Percentiles rank a stretch among this genome's conserved stretches.
Evolutionary conservation across 495 filamentous ascomycete genomes (phyloP).

Genomic region (Margaritispora aquatica): DNA sequence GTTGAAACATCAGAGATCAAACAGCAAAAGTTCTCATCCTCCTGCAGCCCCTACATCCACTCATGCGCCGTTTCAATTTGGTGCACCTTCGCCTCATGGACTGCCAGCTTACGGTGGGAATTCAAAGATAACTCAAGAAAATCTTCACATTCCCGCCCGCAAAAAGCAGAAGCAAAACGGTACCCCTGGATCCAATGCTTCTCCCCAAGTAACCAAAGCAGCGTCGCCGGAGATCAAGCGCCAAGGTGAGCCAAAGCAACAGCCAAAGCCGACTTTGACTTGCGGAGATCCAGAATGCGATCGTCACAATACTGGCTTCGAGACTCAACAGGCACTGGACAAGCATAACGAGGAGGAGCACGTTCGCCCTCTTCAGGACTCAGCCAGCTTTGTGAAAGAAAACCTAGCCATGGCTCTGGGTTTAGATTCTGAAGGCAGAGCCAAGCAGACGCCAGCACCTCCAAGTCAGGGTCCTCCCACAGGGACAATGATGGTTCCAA

Average conservation of each 20-base stretch:
- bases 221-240: slow-evolving; percentile 38
- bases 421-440: slow-evolving; percentile 41
- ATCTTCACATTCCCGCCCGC: slow-evolving; percentile 44
- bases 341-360: slow-evolving; percentile 50
- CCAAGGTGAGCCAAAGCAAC: slow-evolving; percentile 30
- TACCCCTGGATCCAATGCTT: slow-evolving; percentile 29
- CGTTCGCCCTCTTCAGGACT: slow-evolving; percentile 43
- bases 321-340: slow-evolving; percentile 44
- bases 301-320: slow-evolving; percentile 37
- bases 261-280: slow-evolving; percentile 25
- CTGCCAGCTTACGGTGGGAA: slow-evolving; percentile 50
- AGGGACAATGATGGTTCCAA: slow-evolving; percentile 14
- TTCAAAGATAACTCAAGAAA: slow-evolving; percentile 38
- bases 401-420: slow-evolving; percentile 35
- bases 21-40: slow-evolving; percentile 34
- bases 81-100: slow-evolving; percentile 60
- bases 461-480: neutral
- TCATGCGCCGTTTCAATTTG: slow-evolving; percentile 61
- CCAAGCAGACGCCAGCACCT: slow-evolving; percentile 19
- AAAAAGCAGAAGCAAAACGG: slow-evolving; percentile 46
- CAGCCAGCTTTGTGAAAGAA: slow-evolving; percentile 42
- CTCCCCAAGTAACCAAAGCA: slow-evolving; percentile 41
- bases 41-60: slow-evolving; percentile 60
- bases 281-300: slow-evolving; percentile 24
- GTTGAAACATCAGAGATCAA: slow-evolving; percentile 38